phyloP scores from a whole-genome alignment of 164 flowering plant species.

The Macadamia tetraphylla region DNA sequence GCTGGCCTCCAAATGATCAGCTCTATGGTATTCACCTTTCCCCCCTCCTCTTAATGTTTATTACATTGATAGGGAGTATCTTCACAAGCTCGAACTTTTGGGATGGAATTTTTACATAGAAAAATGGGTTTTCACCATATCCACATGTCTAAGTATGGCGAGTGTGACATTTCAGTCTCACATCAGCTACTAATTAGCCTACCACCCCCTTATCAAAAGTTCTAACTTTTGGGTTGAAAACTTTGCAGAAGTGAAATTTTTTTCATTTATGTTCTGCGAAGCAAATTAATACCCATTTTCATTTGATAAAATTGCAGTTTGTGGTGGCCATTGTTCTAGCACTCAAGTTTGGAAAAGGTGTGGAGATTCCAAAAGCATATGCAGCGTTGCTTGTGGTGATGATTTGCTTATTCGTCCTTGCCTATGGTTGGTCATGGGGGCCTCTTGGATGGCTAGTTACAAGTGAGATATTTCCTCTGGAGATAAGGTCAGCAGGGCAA shows the following conservation, averaged over 20 bases:
- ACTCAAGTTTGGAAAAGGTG: constrained; percentile 67
- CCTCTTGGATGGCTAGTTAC: constrained; percentile 95
- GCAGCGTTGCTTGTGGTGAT: constrained; percentile 53
- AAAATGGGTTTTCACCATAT: too few relatives aligned
- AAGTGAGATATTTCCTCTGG: constrained; percentile 88
- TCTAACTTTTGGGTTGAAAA: too few relatives aligned
- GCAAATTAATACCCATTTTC: too few relatives aligned
- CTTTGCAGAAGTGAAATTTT: too few relatives aligned
- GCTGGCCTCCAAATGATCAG: constrained; percentile 76
- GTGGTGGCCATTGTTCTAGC: constrained; percentile 55
- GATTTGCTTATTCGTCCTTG: constrained; percentile 59
- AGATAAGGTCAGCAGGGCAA: constrained; percentile 87
- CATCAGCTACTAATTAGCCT: too few relatives aligned
- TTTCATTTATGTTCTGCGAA: neutral
- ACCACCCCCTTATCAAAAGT: too few relatives aligned
- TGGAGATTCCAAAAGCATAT: constrained; percentile 39
- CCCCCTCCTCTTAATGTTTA: neutral
- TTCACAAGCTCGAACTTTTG: too few relatives aligned
- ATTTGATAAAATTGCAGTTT: constrained; percentile 29
- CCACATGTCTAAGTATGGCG: too few relatives aligned
- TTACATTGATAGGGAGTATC: neutral
- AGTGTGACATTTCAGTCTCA: too few relatives aligned
- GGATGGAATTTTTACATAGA: too few relatives aligned
- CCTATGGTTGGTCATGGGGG: constrained; percentile 79
- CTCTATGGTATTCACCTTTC: constrained; percentile 46